Percentiles rank a stretch among this genome's conserved stretches.
phyloP scores from a whole-genome alignment of 2,329 filamentous ascomycete species.

The Didymella sp. region DNA sequence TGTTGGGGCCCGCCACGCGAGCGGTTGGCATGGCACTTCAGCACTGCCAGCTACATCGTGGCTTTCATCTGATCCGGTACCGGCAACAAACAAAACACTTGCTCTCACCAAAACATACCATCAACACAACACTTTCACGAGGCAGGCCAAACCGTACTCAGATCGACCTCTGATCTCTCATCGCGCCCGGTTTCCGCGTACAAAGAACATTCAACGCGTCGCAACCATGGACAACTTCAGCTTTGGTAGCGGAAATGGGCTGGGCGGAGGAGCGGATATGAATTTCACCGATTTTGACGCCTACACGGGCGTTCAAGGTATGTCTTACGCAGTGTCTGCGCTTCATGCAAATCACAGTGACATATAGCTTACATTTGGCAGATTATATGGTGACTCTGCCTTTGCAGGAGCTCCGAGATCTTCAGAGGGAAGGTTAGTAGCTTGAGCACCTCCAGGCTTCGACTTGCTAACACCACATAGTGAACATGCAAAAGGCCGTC shows the following conservation, averaged over 20 bases:
- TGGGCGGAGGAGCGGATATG: neutral
- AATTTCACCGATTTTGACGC: neutral
- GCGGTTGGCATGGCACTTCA: neutral
- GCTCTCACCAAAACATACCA: neutral
- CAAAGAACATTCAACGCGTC: neutral
- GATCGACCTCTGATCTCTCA: neutral
- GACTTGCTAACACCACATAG: neutral
- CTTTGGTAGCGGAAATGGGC: neutral
- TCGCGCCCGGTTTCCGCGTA: neutral
- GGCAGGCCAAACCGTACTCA: neutral
- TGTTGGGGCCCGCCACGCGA: neutral
- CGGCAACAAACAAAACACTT: conserved; percentile 6
- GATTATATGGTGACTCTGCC: neutral
- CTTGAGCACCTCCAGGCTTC: neutral
- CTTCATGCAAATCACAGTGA: neutral
- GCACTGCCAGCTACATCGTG: conserved; percentile 1
- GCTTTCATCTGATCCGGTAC: conserved; percentile 22
- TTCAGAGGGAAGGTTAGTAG: neutral
- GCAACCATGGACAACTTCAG: conserved; percentile 3
- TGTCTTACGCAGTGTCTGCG: neutral
- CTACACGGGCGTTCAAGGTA: neutral
- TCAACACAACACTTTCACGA: neutral
- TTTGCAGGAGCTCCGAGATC: neutral
- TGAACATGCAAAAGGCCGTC: neutral
- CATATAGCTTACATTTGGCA: neutral